phyloP scores from a whole-genome alignment of 2,329 filamentous ascomycete species.

The Talaromyces sp. region DNA sequence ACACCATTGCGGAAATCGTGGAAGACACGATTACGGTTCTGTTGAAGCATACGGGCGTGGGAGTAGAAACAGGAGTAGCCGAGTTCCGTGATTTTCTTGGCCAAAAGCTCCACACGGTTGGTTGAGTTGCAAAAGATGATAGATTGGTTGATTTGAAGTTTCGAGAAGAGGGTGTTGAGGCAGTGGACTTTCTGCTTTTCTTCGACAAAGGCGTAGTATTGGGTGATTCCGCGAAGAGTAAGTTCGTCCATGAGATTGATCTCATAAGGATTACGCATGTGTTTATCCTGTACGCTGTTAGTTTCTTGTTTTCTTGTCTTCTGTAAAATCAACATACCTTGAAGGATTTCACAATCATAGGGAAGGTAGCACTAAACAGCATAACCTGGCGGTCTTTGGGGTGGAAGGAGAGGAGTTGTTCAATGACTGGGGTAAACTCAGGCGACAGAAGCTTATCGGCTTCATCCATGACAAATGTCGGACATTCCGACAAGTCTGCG shows the following conservation, averaged over 20 bases:
- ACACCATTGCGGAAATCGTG: slow-evolving; percentile 98
- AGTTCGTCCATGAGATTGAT: slow-evolving; percentile 99
- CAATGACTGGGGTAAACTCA: slow-evolving; percentile 96
- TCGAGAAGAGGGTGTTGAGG: slow-evolving; percentile 96
- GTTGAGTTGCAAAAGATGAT: slow-evolving; percentile 99
- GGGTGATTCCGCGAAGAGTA: slow-evolving; percentile 93
- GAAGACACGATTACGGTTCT: slow-evolving; percentile 95
- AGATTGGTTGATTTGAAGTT: slow-evolving; percentile 98
- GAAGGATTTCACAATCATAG: slow-evolving; percentile 93
- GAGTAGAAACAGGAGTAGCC: slow-evolving; percentile 99
- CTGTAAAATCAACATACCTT: slow-evolving; percentile 44
- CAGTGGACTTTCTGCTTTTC: slow-evolving; percentile 99
- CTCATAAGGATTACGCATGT: slow-evolving; percentile 94
- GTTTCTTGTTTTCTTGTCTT: neutral
- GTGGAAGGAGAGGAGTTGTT: slow-evolving; percentile 90
- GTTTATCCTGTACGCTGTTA: slow-evolving; percentile 64
- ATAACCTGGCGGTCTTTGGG: slow-evolving; percentile 98
- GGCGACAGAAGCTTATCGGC: slow-evolving; percentile 95
- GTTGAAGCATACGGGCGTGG: slow-evolving; percentile 95
- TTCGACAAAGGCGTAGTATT: slow-evolving; percentile 98
- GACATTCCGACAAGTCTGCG: slow-evolving; percentile 90
- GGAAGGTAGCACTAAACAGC: slow-evolving; percentile 98
- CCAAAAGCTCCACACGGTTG: slow-evolving; percentile 92
- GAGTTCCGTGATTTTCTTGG: slow-evolving; percentile 98
- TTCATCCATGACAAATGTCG: slow-evolving; percentile 99